Base-by-base conservation (phyloP, 441 rosid genomes). In the Bocquillonia castaneifolia region DNA sequence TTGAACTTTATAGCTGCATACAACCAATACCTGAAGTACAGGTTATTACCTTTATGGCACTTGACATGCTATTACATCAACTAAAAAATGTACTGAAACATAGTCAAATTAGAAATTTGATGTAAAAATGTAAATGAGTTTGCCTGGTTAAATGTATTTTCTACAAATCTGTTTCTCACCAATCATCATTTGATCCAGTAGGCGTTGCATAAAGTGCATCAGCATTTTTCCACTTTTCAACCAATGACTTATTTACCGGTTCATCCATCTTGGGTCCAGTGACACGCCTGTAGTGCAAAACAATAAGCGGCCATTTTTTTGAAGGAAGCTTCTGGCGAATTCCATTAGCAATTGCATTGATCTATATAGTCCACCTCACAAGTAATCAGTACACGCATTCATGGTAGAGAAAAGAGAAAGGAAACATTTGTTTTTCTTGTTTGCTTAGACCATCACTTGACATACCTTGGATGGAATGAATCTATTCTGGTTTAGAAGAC, bases 131-230 rank as follows among this genome's bases (percentile, higher is more conserved):
- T 47, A 52, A 23, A 31, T 15, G 67, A 39, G 12, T 34, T 47
- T 14, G 10, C 12, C 18, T 5, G n/a, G 57, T 34, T 29, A 68
- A 31, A 20, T 32, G 17, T 55, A 59, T 31, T 48, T 37, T 47
- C 37, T n/a, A 28, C 28, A 25, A 39, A 42, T 56, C 53, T 44
- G 56, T 37, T 53, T 76, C 88, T 81, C 73, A 88, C 93, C 90
- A 88, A 72, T 88, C 90, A 63, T 85, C 93, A 72, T 86, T 86
- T 62, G 90, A 88, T 75, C 90, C 90, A 13, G 86, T 80, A 17
- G 90, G 89, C 5, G 90, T 83, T 68, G 83, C 77, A 77, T 85
- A 88, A 18, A 85, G 83, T 6, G 88, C 85, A 67, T 83, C 86
- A 12, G 85, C 86, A 63, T 72, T 83, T 74, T 68, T 79, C 90